Evolutionary conservation across 345 rosid genomes (phyloP).

Genomic region (Streptanthus diversifolius): DNA sequence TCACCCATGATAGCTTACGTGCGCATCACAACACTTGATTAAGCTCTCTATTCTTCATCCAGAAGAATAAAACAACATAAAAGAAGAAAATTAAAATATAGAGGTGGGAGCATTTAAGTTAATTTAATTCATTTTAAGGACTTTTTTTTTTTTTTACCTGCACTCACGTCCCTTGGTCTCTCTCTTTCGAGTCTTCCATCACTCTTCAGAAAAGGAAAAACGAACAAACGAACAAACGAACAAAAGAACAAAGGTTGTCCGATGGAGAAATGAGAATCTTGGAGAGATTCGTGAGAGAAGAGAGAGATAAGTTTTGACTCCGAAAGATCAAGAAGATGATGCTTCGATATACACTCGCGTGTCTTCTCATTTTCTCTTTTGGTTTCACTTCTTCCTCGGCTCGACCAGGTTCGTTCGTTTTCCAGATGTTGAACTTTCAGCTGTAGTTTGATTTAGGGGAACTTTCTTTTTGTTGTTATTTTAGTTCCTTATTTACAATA

Average conservation of each 20-base stretch:
- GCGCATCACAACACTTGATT: constrained; percentile 15
- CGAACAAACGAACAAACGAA: constrained; percentile 11
- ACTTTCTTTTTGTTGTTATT: not conserved
- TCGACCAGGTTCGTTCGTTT: constrained; percentile 43
- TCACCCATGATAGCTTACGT: not conserved
- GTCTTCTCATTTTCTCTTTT: constrained; percentile 39
- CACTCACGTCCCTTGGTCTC: constrained; percentile 33
- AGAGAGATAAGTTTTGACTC: not conserved
- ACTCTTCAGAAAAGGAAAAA: not conserved
- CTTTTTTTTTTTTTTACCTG: constrained; percentile 32
- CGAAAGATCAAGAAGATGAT: constrained; percentile 31
- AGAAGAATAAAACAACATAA: constrained; percentile 3
- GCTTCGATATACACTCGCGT: constrained; percentile 34
- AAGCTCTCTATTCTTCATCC: constrained; percentile 3
- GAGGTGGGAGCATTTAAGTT: constrained; percentile 22
- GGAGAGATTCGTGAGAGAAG: not conserved
- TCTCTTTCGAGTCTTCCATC: constrained; percentile 16
- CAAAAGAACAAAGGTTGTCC: constrained; percentile 8
- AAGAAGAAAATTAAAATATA: not conserved
- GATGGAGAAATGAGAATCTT: constrained; percentile 24
- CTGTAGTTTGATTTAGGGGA: not conserved
- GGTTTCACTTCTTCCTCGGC: constrained; percentile 40
- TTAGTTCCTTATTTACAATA: not conserved
- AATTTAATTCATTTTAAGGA: constrained; percentile 8
- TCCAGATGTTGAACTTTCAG: constrained; percentile 6